Evolutionary conservation across 2,329 filamentous ascomycete species (phyloP), one percentile per base, ranked within the genome.

Genomic region (Seiridium unicorne): DNA sequence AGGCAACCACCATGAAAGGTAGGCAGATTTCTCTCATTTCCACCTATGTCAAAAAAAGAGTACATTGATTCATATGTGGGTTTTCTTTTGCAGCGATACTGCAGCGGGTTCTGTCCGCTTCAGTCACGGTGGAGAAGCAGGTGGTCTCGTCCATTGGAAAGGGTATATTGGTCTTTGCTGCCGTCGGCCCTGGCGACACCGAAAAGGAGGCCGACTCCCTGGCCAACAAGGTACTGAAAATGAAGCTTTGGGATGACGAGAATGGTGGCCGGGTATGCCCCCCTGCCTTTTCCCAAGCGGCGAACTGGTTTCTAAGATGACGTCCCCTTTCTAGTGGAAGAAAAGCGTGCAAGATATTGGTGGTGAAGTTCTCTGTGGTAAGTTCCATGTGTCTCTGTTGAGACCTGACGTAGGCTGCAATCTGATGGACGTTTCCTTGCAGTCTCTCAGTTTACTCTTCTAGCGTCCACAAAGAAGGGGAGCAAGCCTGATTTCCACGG

Each of bases 371-470:
- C 86, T 99, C n/a, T 98, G 94, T 74, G 93, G 93, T 96, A 82
- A 63, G 84, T 70, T 51, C 34, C 42, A 13, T 44, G 47, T 32
- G n/a, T 31, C 9, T 49, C 18, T 49, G 47, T 31, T 11, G n/a
- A 38, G 31, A 47, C n/a, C 42, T 31, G n/a, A 13, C 46, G 5
- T 44, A 11, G 36, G 26, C 11, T n/a, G 13, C 31, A 10, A 8
- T 10, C 18, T 26, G 18, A 26, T 26, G 18, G 18, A 26, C 18
- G 18, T 26, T 26, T 26, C 18, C 18, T 26, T 7, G 13, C 71
- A 96, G 94, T 99, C 51, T 98, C 95, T 11, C 95, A 99, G 77
- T 99, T 99, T 72, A 99, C 95, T 2, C 84, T 99, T 8, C 84
- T 96, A 55, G 96, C 93, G 51, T 90, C 89, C 51, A 93, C 93